Evolutionary conservation across 352 stramenopile species (phyloP).

Genomic region (Pythium guiyangense): DNA sequence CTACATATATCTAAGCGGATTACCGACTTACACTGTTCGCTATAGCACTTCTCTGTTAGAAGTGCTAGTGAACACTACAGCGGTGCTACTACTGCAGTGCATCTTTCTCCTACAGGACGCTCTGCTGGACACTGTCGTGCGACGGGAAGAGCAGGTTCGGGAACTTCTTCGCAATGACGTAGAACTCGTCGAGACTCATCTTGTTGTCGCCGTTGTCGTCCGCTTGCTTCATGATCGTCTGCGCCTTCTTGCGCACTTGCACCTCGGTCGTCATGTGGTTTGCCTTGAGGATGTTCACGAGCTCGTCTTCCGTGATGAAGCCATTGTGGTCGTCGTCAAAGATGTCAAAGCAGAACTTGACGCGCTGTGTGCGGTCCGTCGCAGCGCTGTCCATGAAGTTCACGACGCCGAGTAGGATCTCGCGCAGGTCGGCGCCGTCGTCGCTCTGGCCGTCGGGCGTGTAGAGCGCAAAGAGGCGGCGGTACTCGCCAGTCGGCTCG

Average conservation of each 20-base stretch:
- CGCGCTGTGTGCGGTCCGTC: constrained; percentile 73
- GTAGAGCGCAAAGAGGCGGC: constrained; percentile 83
- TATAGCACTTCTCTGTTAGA: no score
- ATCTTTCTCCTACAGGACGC: constrained; percentile 4
- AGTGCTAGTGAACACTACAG: no score
- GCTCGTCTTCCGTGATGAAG: constrained; percentile 87
- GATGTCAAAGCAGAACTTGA: constrained; percentile 93
- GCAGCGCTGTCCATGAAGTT: constrained; percentile 74
- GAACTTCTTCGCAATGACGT: constrained; percentile 86
- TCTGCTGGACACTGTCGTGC: constrained; percentile 21
- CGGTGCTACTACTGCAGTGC: no score
- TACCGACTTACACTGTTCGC: no score
- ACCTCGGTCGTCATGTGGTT: constrained; percentile 83
- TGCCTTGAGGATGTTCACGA: constrained; percentile 89
- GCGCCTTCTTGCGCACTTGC: constrained; percentile 81
- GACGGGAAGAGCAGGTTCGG: constrained; percentile 88
- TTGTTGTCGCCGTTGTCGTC: constrained; percentile 75
- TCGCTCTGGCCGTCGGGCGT: constrained; percentile 57
- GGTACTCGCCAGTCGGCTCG: constrained; percentile 86
- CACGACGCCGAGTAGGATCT: constrained; percentile 89
- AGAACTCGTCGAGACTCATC: constrained; percentile 84
- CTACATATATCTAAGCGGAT: no score
- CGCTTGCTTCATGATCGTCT: constrained; percentile 81
- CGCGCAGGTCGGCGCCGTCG: constrained; percentile 76
- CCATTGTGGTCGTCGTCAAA: constrained; percentile 93